Percentiles rank a stretch among this genome's conserved stretches.
These are phyloP conservation scores for Chlorella sp. DNA, from an alignment of 139 green algal genomes.

Conservation along the genomic window DNA sequence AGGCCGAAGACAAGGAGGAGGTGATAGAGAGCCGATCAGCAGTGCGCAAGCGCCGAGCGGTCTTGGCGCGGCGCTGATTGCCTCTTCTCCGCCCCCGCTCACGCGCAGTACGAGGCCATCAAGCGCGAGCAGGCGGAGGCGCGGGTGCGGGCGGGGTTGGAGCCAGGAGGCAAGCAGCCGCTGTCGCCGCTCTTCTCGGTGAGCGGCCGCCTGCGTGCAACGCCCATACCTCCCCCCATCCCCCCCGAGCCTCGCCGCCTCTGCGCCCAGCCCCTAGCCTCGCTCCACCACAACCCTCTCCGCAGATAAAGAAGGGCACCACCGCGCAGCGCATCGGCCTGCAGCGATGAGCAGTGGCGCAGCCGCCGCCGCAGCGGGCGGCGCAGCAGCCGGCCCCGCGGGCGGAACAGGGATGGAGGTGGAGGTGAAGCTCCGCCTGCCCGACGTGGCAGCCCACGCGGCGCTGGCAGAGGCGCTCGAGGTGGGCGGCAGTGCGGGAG, in stretches of 20 bases:
- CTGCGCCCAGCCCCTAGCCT: no score
- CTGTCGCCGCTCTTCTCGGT: conserved; percentile 26
- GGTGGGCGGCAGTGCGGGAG: no score
- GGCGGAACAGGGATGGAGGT: conserved; percentile 65
- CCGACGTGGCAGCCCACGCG: conserved; percentile 60
- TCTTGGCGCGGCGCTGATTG: neutral
- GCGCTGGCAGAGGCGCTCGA: conserved; percentile 65
- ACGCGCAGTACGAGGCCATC: conserved; percentile 31
- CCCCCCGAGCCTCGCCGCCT: no score
- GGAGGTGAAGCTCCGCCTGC: conserved; percentile 91
- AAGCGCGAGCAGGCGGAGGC: conserved; percentile 25
- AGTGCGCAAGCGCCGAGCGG: neutral
- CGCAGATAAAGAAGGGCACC: conserved; percentile 26
- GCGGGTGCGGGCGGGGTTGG: neutral
- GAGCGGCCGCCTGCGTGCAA: neutral
- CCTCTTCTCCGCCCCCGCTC: neutral
- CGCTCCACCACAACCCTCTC: no score
- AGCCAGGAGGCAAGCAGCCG: conserved; percentile 31
- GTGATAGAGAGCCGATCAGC: conserved; percentile 23
- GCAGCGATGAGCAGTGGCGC: conserved; percentile 14
- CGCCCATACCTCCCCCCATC: no score
- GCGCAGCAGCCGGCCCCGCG: neutral
- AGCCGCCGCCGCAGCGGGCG: neutral
- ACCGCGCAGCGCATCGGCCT: conserved; percentile 33
- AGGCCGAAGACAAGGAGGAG: conserved; percentile 84